Conservation (phyloP, 179 eudicot species). For the Nepenthes alata region DNA sequence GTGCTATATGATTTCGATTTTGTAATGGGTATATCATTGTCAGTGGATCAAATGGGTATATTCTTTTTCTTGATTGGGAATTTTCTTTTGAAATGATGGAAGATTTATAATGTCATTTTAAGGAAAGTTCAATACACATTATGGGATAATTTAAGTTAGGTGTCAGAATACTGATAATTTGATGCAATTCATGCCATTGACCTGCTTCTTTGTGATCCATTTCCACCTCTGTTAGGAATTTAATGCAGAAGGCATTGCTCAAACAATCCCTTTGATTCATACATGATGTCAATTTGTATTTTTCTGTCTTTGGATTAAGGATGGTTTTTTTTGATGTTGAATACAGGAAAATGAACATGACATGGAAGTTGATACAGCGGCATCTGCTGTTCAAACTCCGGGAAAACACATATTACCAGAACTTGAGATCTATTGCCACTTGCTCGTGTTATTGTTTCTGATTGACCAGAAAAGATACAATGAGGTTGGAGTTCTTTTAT, state of each 20-base stretch:
- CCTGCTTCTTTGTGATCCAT: too few relatives aligned
- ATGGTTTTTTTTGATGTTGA: slow-evolving; percentile 1
- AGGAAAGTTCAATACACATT: too few relatives aligned
- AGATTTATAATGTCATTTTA: too few relatives aligned
- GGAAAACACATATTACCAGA: slow-evolving; percentile 69
- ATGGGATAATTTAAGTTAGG: too few relatives aligned
- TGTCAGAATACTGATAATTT: background rate
- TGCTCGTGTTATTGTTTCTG: slow-evolving; percentile 69
- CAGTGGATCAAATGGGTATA: too few relatives aligned
- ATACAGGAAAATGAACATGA: slow-evolving; percentile 63
- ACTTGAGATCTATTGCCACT: slow-evolving; percentile 79
- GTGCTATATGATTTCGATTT: too few relatives aligned
- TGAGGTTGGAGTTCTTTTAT: slow-evolving; percentile 32
- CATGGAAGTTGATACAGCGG: slow-evolving; percentile 86
- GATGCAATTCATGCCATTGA: background rate
- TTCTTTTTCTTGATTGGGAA: too few relatives aligned
- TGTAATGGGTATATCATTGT: too few relatives aligned
- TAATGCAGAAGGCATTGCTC: too few relatives aligned
- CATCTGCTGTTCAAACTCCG: slow-evolving; percentile 55
- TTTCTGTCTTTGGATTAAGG: background rate
- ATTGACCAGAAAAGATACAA: slow-evolving; percentile 69
- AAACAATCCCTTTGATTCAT: too few relatives aligned
- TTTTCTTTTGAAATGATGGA: too few relatives aligned
- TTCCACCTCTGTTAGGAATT: too few relatives aligned
- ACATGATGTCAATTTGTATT: background rate